Base-by-base conservation (phyloP, 129 eudicot genomes). In the Lactuca sativa region DNA sequence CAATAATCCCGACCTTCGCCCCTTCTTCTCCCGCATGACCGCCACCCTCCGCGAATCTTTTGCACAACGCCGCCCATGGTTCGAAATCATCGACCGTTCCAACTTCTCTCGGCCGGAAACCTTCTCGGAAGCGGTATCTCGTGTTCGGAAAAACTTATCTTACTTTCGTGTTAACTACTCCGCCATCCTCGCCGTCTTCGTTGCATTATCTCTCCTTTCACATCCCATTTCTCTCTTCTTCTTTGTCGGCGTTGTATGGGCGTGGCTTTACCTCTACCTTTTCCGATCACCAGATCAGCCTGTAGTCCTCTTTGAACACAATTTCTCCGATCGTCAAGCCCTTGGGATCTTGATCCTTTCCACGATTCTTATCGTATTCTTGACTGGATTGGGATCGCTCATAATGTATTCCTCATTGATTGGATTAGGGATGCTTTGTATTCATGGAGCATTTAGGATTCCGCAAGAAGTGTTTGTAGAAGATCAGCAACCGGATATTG, bases 211-310 rank as follows among this genome's bases (percentile, higher is more conserved):
- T 13, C 89, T 86, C 44, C 41, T 92, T 30, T 74, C 96, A 43
- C 84, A 92, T 75, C 95, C 96, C 0, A 53, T 84, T 62, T 80
- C 88, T 21, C 91, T 92, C 65, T 33, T 92, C 77, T 67, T 89
- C 76, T 82, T 88, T 63, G n/a, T 74, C 9, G 77, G 73, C 18
- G 81, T 92, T 51, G 71, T 86, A 33, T 80, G 80, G 7, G 79
- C 91, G 13, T 92, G 96, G 97, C 31, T 81, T 6, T 86, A 75
- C 73, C 82, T 92, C 9, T 92, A 88, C 87, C 79, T 92, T 10
- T 86, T 92, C 84, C 90, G 95, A 0, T 59, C 95, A 6, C 71
- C 97, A 5, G 91, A 88, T 66, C 88, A 70, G 47, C 97, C 97
- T 4, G 60, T 82, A 4, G 48, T 73, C 47, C 7, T 84, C 15